A percentile compares a stretch with the other conserved stretches of the same genome.
Evolutionary conservation across 2,329 filamentous ascomycete genomes (phyloP).

Genomic region (Sordariomycetes sp.): DNA sequence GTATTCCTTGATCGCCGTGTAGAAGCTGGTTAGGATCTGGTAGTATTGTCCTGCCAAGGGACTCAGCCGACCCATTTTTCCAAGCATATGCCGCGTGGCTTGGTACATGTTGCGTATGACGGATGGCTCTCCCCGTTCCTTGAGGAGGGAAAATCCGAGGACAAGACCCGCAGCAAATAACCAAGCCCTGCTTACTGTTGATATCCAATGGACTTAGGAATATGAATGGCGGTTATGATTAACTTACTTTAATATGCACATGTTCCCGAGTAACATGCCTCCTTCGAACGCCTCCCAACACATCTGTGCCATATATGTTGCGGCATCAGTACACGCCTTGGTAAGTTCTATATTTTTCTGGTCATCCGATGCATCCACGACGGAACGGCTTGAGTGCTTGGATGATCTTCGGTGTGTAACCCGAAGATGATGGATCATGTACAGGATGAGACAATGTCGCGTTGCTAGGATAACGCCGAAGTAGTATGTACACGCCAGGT

Average conservation of each 20-base stretch:
- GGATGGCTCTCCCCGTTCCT: slow-evolving; percentile 1
- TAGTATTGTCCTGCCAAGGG: slow-evolving; percentile 44
- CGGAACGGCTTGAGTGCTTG: not conserved
- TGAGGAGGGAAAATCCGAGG: slow-evolving; percentile 8
- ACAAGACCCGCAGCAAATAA: slow-evolving; percentile 8
- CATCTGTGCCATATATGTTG: slow-evolving; percentile 33
- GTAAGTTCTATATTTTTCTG: slow-evolving; percentile 19
- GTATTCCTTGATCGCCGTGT: slow-evolving; percentile 23
- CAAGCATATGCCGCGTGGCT: slow-evolving; percentile 33
- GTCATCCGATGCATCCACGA: not conserved
- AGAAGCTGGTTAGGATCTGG: slow-evolving; percentile 28
- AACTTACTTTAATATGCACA: slow-evolving; percentile 36
- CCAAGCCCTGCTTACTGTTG: slow-evolving; percentile 6
- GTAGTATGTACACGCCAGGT: slow-evolving; percentile 9
- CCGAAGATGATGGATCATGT: slow-evolving; percentile 9
- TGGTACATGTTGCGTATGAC: slow-evolving; percentile 24
- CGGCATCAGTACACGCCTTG: slow-evolving; percentile 32
- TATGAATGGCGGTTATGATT: not conserved
- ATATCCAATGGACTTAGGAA: not conserved
- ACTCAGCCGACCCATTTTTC: slow-evolving; percentile 30
- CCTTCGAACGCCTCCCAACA: slow-evolving; percentile 26
- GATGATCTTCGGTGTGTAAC: not conserved
- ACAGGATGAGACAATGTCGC: slow-evolving; percentile 8
- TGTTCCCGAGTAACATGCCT: slow-evolving; percentile 27
- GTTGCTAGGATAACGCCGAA: slow-evolving; percentile 9